Base-by-base conservation (phyloP, 176 grass and related monocot species). In the Urochloa ruziziensis region DNA sequence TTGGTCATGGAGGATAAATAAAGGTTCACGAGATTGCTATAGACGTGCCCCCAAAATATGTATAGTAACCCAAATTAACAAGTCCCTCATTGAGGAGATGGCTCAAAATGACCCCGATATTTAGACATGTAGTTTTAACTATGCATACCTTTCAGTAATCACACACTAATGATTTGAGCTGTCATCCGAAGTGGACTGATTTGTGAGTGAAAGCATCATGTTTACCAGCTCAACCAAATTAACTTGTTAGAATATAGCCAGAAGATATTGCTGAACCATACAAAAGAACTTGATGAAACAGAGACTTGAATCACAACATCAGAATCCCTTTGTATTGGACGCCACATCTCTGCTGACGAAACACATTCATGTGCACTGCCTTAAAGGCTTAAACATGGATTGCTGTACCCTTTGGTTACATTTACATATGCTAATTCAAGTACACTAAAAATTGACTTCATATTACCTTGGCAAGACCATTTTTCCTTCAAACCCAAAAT, bases 231-330 rank as follows among this genome's bases (percentile, higher is more conserved):
- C 14, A 75, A 83, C 17, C 30, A 83, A n/a, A 73, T 59, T 75
- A 82, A 69, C 36, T 70, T 63, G 49, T 83, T 59, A 72, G 67
- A 81, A 78, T 52, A 67, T 32, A 83, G 46, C 23, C 63, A 77
- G n/a, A 66, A 77, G 53, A 64, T 73, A 86, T 60, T 79, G 73
- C 19, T 64, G 16, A 34, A 75, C 63, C 36, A 79, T 63, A 76
- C 33, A 65, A 82, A 66, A 91, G 7, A 44, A 47, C 34, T 73
- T 42, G 30, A 79, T 43, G 23, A 80, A 84, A 82, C 87, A n/a
- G n/a, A 85, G 66, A 90, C 94, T 68, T 97, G 85, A 88, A 97
- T 97, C 83, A 97, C 94, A 34, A 93, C 94, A 91, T 90, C 91
- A 68, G 89, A 90, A 86, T 97, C 89, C 65, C 91, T 85, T 84